Evolutionary conservation across 1,284 basidiomycete species (phyloP), one percentile per base, ranked within the genome.

Genomic region (Microbotryum silenes-acaulis): DNA sequence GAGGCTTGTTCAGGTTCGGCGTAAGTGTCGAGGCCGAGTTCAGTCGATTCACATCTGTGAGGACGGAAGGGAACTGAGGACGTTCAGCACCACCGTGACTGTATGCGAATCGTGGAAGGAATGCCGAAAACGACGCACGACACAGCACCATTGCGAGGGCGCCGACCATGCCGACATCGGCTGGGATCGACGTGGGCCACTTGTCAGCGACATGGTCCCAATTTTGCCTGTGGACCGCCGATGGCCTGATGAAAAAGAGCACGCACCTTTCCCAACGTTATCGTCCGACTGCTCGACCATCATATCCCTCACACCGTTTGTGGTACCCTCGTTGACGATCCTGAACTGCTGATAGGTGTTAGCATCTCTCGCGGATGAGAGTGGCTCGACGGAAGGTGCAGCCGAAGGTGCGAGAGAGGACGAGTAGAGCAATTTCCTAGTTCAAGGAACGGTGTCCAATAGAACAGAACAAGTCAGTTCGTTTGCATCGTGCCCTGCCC

Each of bases 141-240:
- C 92, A 96, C 25, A 97, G 77, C 3, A 90, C 86, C 74, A 92
- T 93, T 16, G 88, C 87, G 54, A 97, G 75, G 14, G 91, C 90
- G 45, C 88, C 85, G 48, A 96, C 91, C 50, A 96, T 62, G n/a
- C 44, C 21, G n/a, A 33, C 57, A 56, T 25, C 21, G n/a, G 9
- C 7, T 18, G 47, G n/a, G 25, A 20, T 16, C 9, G 31, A n/a
- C 49, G 37, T n/a, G 12, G 51, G n/a, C 27, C 56, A 48, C 6
- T 44, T 29, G 8, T 57, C 54, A 4, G 52, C 16, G 44, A 25
- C 1, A 6, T 16, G 14, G 44, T 27, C 44, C 48, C 21, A 33
- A 20, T 37, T 5, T 18, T 47, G 21, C 37, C 23, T 21, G 16
- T 42, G n/a, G 52, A 29, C 31, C 27, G 14, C 20, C 23, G 61